Conservation (phyloP, 768 basidiomycete genomes). For the Gautieria morchelliformis region DNA sequence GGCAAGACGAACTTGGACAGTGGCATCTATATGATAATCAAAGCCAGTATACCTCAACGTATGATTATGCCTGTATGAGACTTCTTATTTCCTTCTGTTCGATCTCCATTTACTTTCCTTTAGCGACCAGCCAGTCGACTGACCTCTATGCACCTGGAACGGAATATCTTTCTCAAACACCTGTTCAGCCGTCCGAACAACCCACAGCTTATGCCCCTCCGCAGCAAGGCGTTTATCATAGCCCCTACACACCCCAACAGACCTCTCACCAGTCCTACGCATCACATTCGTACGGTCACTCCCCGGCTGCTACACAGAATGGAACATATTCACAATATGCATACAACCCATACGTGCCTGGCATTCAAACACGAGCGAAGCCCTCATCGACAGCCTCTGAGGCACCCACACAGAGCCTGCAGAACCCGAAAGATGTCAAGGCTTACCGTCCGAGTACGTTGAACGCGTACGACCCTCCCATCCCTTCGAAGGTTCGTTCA, state of each 20-base stretch:
- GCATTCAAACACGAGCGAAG: neutral
- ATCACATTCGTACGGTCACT: neutral
- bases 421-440: slow-evolving; percentile 1
- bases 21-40: slow-evolving; percentile 18
- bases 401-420: neutral
- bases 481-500: slow-evolving; percentile 14
- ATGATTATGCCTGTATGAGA: slow-evolving; percentile 6
- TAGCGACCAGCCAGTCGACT: neutral
- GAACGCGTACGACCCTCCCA: slow-evolving; percentile 26
- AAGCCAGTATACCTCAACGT: slow-evolving; percentile 8
- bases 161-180: neutral
- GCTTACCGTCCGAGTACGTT: slow-evolving; percentile 17
- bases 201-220: neutral
- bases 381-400: neutral
- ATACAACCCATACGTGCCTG: slow-evolving; percentile 21
- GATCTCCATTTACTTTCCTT: neutral
- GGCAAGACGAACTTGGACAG: slow-evolving; percentile 22
- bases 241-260: neutral
- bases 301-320: neutral
- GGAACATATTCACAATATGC: slow-evolving; percentile 16
- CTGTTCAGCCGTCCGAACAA: neutral
- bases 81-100: neutral
- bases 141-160: slow-evolving; percentile 1
- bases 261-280: neutral
- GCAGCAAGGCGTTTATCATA: neutral